phyloP scores from a whole-genome alignment of 306 rosid species.

The Luffa acutangula region DNA sequence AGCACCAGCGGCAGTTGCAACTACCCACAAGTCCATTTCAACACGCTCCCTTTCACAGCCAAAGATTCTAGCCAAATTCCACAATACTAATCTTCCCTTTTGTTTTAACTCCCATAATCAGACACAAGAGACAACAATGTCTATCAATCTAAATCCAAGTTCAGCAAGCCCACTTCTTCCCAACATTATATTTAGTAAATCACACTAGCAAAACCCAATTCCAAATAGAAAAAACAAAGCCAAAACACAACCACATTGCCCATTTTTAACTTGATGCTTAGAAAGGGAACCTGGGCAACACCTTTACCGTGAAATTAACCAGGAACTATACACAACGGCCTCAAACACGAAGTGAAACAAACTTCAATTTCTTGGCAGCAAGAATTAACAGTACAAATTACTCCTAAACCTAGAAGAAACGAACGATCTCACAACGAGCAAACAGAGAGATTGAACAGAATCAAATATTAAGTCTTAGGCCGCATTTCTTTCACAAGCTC shows the following conservation, averaged over 20 bases:
- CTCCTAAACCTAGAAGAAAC: constrained; percentile 1
- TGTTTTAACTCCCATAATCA: constrained; percentile 1
- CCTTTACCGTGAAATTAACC: not conserved
- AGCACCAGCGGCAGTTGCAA: constrained; percentile 73
- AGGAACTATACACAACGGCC: not conserved
- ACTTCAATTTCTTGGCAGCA: not conserved
- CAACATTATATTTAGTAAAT: not conserved
- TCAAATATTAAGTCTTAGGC: not conserved
- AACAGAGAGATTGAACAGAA: not conserved
- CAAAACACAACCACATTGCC: not conserved
- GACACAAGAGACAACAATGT: not conserved
- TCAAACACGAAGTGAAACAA: not conserved
- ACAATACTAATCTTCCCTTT: not conserved
- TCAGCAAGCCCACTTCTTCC: not conserved
- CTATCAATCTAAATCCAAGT: not conserved
- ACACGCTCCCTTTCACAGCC: constrained; percentile 17
- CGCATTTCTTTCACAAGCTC: not conserved
- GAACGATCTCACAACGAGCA: not conserved
- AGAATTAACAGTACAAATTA: not conserved
- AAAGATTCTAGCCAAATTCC: not conserved
- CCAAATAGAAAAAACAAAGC: not conserved
- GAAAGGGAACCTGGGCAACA: not conserved
- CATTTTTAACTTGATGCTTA: not conserved
- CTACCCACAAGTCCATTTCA: constrained; percentile 79
- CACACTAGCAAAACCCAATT: not conserved